Conservation (phyloP, 2,329 filamentous ascomycete species). For the Lasiodiplodia hormozganensis region DNA sequence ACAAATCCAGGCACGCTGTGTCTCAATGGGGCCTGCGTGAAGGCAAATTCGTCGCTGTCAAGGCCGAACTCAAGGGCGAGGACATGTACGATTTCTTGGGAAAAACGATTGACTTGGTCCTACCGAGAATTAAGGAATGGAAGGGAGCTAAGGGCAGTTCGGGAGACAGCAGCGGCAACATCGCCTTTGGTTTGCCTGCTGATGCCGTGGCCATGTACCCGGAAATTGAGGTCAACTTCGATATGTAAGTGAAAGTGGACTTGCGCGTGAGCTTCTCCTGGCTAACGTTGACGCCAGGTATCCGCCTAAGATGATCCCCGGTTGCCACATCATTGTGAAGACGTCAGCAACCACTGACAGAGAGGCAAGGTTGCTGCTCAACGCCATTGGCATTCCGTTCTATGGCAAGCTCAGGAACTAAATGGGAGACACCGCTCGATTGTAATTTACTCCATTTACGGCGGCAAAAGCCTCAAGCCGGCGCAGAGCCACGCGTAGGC, state of each 20-base stretch:
- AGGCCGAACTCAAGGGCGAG: constrained; percentile 78
- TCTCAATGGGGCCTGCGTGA: constrained; percentile 76
- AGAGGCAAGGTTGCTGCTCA: constrained; percentile 79
- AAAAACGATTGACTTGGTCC: constrained; percentile 86
- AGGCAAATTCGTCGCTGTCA: constrained; percentile 76
- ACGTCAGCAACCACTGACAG: constrained; percentile 85
- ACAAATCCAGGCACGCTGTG: constrained; percentile 73
- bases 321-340: constrained; percentile 81
- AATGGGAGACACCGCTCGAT: background rate
- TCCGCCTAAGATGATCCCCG: constrained; percentile 78
- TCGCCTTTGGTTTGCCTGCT: constrained; percentile 79
- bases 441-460: constrained; percentile 16
- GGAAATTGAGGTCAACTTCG: constrained; percentile 93
- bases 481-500: background rate
- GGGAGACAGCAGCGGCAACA: constrained; percentile 87
- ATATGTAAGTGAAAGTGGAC: constrained; percentile 68
- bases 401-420: constrained; percentile 73
- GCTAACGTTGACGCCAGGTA: constrained; percentile 59
- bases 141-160: constrained; percentile 76
- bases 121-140: constrained; percentile 97
- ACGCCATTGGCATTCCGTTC: constrained; percentile 79
- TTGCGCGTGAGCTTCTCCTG: background rate
- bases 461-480: background rate
- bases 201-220: constrained; percentile 85
- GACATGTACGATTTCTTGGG: constrained; percentile 89